Base-by-base conservation (phyloP, 2,329 filamentous ascomycete species). In the Karstenula rhodostoma region DNA sequence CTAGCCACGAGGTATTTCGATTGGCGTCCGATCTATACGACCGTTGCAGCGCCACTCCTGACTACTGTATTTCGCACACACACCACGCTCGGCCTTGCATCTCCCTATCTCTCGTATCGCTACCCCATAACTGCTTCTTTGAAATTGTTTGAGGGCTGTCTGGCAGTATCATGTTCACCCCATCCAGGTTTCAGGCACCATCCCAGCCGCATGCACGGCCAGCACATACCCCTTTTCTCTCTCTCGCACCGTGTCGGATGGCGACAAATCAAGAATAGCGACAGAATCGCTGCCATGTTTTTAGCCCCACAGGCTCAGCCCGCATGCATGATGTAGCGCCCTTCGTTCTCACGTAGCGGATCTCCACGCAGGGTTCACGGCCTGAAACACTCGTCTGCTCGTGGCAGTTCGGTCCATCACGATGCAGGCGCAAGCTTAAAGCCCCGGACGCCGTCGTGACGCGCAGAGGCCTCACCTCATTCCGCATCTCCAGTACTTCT, bases 301-400 rank as follows among this genome's bases (percentile, higher is more conserved):
- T 47, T 47, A 47, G 44, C 13, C 12, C 27, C 25, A n/a, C 27
- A 27, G 46, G 17, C 17, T 32, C 29, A 32, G 29, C 29, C 17
- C n/a, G 37, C 47, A n/a, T 50, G 47, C 47, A 50, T 50, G 29
- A 50, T 50, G 29, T 32, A 40, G 29, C 47, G 17, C 47, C 47
- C 42, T 44, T 44, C 42, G 19, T 50, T 50, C 19, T n/a, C 29
- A 15, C 22, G 29, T 29, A n/a, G 47, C 9, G 40, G n/a, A 43
- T 19, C n/a, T 44, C 19, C 10, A n/a, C n/a, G 42, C 42, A 44
- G 47, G 47, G 47, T 35, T 17, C n/a, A 33, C 17, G 15, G 19
- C 19, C 19, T 44, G 42, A 44, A 19, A 23, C 42, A 12, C 44
- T 29, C 25, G 44, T 48, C 23, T 27, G 44, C 44, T 48, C n/a